Conservation (phyloP, 352 stramenopile genomes). For the Proteromonas lacertae region DNA sequence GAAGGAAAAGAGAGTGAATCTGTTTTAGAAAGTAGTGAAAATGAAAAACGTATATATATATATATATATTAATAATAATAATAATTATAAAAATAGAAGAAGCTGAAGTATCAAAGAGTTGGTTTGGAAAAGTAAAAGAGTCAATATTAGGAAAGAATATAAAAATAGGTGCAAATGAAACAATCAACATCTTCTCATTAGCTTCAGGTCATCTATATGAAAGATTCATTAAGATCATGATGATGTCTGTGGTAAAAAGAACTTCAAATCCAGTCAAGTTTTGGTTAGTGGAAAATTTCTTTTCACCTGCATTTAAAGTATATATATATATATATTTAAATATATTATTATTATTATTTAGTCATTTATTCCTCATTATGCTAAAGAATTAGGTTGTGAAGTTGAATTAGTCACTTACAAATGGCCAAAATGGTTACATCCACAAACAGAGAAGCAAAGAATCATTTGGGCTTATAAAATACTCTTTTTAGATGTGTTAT, state of each 20-base stretch:
- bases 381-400: too few relatives aligned
- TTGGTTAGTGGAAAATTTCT: slow-evolving; percentile 94
- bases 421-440: slow-evolving; percentile 88
- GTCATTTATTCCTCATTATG: neutral
- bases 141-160: slow-evolving; percentile 1
- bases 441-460: slow-evolving; percentile 93
- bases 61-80: neutral
- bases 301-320: slow-evolving; percentile 85
- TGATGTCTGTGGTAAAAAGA: slow-evolving; percentile 85
- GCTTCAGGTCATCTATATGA: slow-evolving; percentile 91
- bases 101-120: neutral
- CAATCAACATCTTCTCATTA: slow-evolving; percentile 92
- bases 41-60: too few relatives aligned
- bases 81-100: neutral
- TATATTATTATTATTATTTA: too few relatives aligned
- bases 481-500: slow-evolving; percentile 96
- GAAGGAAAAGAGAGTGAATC: neutral
- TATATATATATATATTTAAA: slow-evolving; percentile 56
- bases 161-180: slow-evolving; percentile 28
- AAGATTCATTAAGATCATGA: slow-evolving; percentile 98
- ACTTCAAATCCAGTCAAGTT: slow-evolving; percentile 80
- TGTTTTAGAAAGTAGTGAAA: too few relatives aligned
- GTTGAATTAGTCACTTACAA: slow-evolving; percentile 99
- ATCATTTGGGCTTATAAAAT: slow-evolving; percentile 99
- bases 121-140: neutral